Base-by-base conservation (phyloP, 1,284 basidiomycete species). In the Cryptococcus hybrid region DNA sequence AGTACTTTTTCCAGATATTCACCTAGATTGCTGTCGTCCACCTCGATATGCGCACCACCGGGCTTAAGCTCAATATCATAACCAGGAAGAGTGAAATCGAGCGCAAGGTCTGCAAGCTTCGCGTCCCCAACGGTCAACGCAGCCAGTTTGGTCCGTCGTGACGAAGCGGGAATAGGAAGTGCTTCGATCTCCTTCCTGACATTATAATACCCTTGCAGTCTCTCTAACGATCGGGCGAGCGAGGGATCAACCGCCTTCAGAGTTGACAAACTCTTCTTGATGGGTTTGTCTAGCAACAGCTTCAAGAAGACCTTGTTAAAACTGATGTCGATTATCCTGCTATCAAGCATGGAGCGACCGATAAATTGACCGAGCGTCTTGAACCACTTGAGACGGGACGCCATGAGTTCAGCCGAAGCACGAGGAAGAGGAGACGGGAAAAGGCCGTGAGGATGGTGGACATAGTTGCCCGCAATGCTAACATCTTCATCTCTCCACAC, bases 341-440 rank as follows among this genome's bases (percentile, higher is more conserved):
- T 96, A 78, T 99, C 96, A 49, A 99, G 82, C 82, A 99, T 86
- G 1, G 94, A 92, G 79, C 98, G 96, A 39, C 94, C 96, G n/a
- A 97, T 87, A 74, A 99, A 97, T 73, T 96, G 90, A 5, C 96
- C 96, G 45, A 99, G 86, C 18, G 95, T 88, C 54, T 87, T 85
- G 78, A 95, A 89, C 54, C 94, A 85, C 67, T 90, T 86, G 4
- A 88, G 86, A 5, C 70, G 69, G 5, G 68, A 60, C 3, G 30
- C 38, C n/a, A 12, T 7, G 8, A 46, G 24, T n/a, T 37, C 53
- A 7, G 35, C 34, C 11, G 15, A 18, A 7, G n/a, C 36, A 43
- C 8, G 12, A 34, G 37, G 7, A 48, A 61, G 82, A 0, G 95
- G 94, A 0, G 88, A 84, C 1, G 96, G 96, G 81, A 90, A 99